These are phyloP conservation scores for Nematocida homosporus DNA, from an alignment of 371 early-diverging fungal species.

Conservation along the genomic window DNA sequence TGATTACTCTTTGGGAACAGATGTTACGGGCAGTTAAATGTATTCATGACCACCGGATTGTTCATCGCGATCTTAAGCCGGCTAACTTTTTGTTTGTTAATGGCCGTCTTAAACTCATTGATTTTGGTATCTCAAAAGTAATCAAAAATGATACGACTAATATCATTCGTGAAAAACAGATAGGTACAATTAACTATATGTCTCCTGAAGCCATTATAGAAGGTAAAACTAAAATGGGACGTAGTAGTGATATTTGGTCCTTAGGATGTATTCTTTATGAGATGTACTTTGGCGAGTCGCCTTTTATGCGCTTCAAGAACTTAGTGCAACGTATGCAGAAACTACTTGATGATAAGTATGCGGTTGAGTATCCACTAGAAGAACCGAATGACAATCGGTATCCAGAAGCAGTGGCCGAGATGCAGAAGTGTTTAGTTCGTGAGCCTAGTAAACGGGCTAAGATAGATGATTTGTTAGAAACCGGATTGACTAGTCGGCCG, in stretches of 20 bases:
- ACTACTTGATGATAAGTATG: slow-evolving; percentile 47
- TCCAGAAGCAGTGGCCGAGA: slow-evolving; percentile 10
- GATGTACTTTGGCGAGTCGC: slow-evolving; percentile 69
- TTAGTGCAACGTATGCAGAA: slow-evolving; percentile 56
- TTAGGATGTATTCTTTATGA: slow-evolving; percentile 91
- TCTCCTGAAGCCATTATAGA: slow-evolving; percentile 79
- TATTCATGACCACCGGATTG: slow-evolving; percentile 78
- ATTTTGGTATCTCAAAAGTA: slow-evolving; percentile 94
- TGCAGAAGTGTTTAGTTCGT: slow-evolving; percentile 32
- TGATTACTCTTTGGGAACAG: slow-evolving; percentile 67
- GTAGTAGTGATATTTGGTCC: slow-evolving; percentile 85
- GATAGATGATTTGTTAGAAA: slow-evolving; percentile 36
- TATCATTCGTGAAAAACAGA: slow-evolving; percentile 78
- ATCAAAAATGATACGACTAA: slow-evolving; percentile 88
- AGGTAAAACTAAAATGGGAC: slow-evolving; percentile 60
- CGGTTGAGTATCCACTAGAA: slow-evolving; percentile 11
- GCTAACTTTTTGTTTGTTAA: slow-evolving; percentile 70
- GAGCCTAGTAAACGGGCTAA: slow-evolving; percentile 43
- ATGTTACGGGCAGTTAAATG: slow-evolving; percentile 82
- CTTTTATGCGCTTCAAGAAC: slow-evolving; percentile 51
- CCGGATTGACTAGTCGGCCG: slow-evolving; percentile 25
- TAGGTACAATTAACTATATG: slow-evolving; percentile 93
- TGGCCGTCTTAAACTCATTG: slow-evolving; percentile 71
- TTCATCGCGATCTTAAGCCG: slow-evolving; percentile 90
- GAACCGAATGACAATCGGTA: slow-evolving; percentile 37